Evolutionary conservation across 352 stramenopile genomes (phyloP).

Genomic region (Pythium chondricola): DNA sequence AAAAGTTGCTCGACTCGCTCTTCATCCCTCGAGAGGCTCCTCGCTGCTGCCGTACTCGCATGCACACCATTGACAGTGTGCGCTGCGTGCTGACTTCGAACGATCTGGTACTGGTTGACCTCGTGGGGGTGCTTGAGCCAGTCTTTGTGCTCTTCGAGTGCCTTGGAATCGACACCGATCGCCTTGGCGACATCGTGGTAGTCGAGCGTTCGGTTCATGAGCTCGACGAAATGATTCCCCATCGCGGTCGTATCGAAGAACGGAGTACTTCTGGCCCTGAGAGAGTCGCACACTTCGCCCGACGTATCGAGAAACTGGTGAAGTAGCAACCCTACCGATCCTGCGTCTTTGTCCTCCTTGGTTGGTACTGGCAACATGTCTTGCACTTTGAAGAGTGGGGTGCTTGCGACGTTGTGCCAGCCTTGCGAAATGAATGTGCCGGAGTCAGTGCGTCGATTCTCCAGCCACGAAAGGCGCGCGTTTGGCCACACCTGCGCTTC

Average conservation of each 20-base stretch:
- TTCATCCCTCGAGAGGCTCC: constrained; percentile 59
- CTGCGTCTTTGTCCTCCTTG: constrained; percentile 8
- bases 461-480: constrained; percentile 16
- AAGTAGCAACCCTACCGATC: constrained; percentile 1
- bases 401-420: not conserved
- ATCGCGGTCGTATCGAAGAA: constrained; percentile 7
- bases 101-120: constrained; percentile 15
- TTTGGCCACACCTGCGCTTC: constrained; percentile 19
- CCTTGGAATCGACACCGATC: constrained; percentile 14
- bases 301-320: constrained; percentile 13
- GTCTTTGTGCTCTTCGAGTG: constrained; percentile 21
- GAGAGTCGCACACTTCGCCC: constrained; percentile 9
- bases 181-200: constrained; percentile 13
- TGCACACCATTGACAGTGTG: not conserved
- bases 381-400: not conserved
- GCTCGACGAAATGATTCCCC: constrained; percentile 9
- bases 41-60: not conserved
- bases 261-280: constrained; percentile 1
- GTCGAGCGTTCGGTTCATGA: constrained; percentile 22
- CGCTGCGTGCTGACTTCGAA: not conserved
- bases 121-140: constrained; percentile 20
- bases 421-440: not conserved
- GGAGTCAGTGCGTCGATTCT: constrained; percentile 28
- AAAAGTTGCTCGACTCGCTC: constrained; percentile 73
- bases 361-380: not conserved